These are phyloP conservation scores for Austroboletus eburneus DNA, from an alignment of 768 basidiomycete species.

Conservation along the genomic window DNA sequence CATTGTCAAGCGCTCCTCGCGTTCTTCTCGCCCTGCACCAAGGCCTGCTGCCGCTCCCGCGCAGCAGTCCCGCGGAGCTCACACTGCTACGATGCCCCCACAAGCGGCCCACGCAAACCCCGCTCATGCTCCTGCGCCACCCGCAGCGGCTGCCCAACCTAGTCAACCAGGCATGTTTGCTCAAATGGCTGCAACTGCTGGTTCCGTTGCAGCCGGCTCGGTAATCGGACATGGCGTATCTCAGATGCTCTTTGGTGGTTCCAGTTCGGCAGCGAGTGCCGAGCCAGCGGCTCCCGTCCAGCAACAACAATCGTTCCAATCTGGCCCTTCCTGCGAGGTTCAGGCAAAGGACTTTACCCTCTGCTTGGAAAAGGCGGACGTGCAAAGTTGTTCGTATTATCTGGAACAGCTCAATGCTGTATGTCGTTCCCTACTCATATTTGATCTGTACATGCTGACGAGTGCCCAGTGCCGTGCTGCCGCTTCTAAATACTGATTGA, in stretches of 20 bases:
- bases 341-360: conserved; percentile 88
- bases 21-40: conserved; percentile 59
- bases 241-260: conserved; percentile 83
- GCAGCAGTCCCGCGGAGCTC: conserved; percentile 43
- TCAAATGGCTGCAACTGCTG: conserved; percentile 88
- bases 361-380: conserved; percentile 79
- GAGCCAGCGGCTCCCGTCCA: conserved; percentile 48
- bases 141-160: conserved; percentile 34
- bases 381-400: conserved; percentile 80
- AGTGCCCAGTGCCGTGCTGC: conserved; percentile 65
- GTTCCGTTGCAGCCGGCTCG: conserved; percentile 85
- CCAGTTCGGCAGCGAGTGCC: conserved; percentile 38
- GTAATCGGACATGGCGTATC: conserved; percentile 89
- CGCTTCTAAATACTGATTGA: conserved; percentile 51
- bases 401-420: conserved; percentile 87
- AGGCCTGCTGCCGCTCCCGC: conserved; percentile 50
- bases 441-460: conserved; percentile 8
- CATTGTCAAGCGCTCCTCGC: conserved; percentile 63
- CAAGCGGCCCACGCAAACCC: conserved; percentile 41
- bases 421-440: conserved; percentile 29
- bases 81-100: conserved; percentile 46
- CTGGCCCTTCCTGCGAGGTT: conserved; percentile 54
- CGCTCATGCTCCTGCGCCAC: conserved; percentile 38
- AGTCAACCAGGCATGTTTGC: conserved; percentile 68
- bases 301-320: conserved; percentile 41